Evolutionary conservation across 2,329 filamentous ascomycete genomes (phyloP), one percentile per base, ranked within the genome.

Genomic region (Penicillium sp.): DNA sequence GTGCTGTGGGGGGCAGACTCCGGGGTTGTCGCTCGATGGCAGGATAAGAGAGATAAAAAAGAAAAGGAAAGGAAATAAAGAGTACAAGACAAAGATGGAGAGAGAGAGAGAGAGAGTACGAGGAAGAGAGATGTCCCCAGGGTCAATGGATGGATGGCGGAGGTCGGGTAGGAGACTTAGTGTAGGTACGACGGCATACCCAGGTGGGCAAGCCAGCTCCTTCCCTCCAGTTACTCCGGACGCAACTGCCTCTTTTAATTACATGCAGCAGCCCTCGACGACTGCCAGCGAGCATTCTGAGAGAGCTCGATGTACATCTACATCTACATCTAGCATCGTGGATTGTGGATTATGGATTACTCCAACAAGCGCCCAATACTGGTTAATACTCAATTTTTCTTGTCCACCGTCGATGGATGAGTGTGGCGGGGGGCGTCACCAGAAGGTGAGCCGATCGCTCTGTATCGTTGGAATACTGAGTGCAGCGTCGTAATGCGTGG

Each of bases 1-100:
- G 52, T 43, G 45, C 11, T 50, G 47, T 35, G 47, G 30, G 28
- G 20, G n/a, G 21, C 55, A 63, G 66, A 70, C 70, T 58, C 62
- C 68, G 61, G 48, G 57, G 54, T 54, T 24, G 56, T 58, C 52
- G 50, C 54, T 26, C 26, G 43, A 45, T 52, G 49, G 51, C 26
- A 43, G 24, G 35, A 46, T 46, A 55, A 51, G 53, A 58, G 57
- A 55, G 45, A 47, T 56, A 55, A 55, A 43, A 18, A 18, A 7
- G 30, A 21, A 16, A 47, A 48, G 18, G 16, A 14, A 14, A 11
- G 20, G 47, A 24, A 47, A 48, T 48, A 35, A 48, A 20, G 47
- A 28, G 30, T 40, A 55, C 42, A 8, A 40, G 35, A 11, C 33
- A 55, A 35, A 16, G 40, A 35, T 35, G 48, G 28, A 28, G 45